Base-by-base conservation (phyloP, 352 stramenopile genomes). In the Phytophthora nicotianae region DNA sequence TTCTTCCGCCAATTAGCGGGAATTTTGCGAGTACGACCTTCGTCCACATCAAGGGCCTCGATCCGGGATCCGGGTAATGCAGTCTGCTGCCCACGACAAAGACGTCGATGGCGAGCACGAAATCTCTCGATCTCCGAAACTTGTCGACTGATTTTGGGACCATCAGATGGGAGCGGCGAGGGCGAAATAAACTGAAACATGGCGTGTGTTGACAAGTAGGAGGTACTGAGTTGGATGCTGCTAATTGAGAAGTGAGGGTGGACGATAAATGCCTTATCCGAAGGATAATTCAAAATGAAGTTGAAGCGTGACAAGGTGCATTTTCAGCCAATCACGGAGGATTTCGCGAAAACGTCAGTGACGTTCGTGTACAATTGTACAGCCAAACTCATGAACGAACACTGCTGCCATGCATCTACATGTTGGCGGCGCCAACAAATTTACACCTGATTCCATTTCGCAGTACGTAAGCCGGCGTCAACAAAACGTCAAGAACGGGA, bases 81-180 rank as follows among this genome's bases (percentile, higher is more conserved):
- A 32, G 32, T 16, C 13, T 41, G 38, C 7, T 62, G 68, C 19
- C 46, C 24, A 7, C 75, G 72, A 58, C 62, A 56, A 32, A 75
- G 55, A 45, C 66, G 71, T 29, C 75, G 70, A 42, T 70, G 70
- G 7, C 62, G 62, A 47, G 65, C 71, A 41, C 75, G 75, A 37
- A 79, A 81, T 23, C 46, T 60, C 61, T 85, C 75, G 29, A 79
- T 67, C 41, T 82, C 73, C 32, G 59, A 63, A 21, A 50, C 37
- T n/a, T 56, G 20, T 21, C 40, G 26, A 21, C 19, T 33, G 21
- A 26, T 20, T 5, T 46, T 48, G 10, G 41, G 5, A 19, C 3
- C 29, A 27, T 23, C 17, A 9, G 5, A 24, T 11, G 20, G n/a
- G 5, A 24, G n/a, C 14, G 33, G 2, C 10, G 40, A 17, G 2